Evolutionary conservation across 2,329 filamentous ascomycete species (phyloP), one percentile per base, ranked within the genome.

Genomic region (Fusarium stilboides): DNA sequence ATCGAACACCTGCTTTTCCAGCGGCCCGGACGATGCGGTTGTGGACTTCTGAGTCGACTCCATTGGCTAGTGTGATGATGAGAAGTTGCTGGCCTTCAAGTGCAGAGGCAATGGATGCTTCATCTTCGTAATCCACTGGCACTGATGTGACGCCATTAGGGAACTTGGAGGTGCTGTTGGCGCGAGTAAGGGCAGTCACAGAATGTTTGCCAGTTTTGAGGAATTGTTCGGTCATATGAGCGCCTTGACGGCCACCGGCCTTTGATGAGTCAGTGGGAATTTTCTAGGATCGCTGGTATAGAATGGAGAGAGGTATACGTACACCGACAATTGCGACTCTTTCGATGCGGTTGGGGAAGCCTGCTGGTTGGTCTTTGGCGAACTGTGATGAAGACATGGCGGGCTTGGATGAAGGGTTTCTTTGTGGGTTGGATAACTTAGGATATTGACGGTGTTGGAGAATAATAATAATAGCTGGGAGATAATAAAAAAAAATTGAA

Each of bases 41-140:
- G 34, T 84, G 80, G 3, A 77, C 75, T 49, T 83, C 82, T 0
- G 57, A 71, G 4, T 81, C 76, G 0, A 81, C 83, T 1, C 47
- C 51, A 5, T 75, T 72, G 6, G 77, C 65, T 43, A 86, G 72
- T 8, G 83, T 84, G 63, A 87, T 85, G 63, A 86, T 79, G 1
- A 87, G 75, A 12, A 81, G 81, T 8, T 89, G 80, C 57, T 88
- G 85, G 53, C 79, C 85, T 20, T 76, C 65, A 1, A 89, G 81
- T 4, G 85, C 86, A 1, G 72, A 70, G 4, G 84, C 77, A 14
- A 89, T 66, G 1, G 82, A 77, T 0, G 69, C 49, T 6, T 77
- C 71, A 40, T 83, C 75, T 26, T 77, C 74, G 61, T 85, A 85
- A 62, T 84, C 75, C 17, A 87, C 77, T 8, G 69, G 59, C 28